Conservation (phyloP, 1,284 basidiomycete genomes). For the Ceratobasidium sp. region DNA sequence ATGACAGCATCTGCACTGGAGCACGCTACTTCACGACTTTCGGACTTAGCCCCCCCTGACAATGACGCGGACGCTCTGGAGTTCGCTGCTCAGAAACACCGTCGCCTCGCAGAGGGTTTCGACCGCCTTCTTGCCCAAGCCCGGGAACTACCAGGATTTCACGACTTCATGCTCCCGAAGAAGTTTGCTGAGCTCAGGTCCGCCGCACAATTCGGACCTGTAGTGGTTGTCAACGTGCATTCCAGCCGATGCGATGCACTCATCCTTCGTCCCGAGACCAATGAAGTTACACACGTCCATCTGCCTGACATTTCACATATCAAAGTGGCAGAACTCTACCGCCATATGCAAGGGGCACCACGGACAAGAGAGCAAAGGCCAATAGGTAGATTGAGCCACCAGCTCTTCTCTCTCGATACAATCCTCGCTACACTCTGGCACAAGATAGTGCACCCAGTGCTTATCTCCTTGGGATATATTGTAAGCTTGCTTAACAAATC, state of each 20-base stretch:
- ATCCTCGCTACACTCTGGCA: conserved; percentile 4
- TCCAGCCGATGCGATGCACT: too few species aligned
- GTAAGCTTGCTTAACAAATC: background rate
- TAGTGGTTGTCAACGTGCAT: conserved; percentile 46
- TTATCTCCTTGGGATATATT: background rate
- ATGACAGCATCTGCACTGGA: conserved; percentile 1
- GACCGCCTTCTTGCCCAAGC: conserved; percentile 40
- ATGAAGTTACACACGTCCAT: conserved; percentile 30
- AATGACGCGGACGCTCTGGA: background rate
- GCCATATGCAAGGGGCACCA: background rate
- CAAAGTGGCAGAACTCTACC: background rate
- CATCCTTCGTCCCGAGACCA: background rate
- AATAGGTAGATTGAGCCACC: background rate
- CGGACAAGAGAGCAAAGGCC: background rate
- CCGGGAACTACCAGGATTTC: conserved; percentile 4
- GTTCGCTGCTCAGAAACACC: conserved; percentile 6
- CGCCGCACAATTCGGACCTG: conserved; percentile 42
- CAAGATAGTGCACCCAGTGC: conserved; percentile 36
- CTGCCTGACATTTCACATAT: background rate
- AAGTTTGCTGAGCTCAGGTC: background rate
- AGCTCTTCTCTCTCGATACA: background rate
- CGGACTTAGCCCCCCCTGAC: background rate
- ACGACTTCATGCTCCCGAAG: too few species aligned
- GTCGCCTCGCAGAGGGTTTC: conserved; percentile 23
- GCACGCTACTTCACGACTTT: background rate